These are phyloP conservation scores for Phytophthora hybrid DNA, from an alignment of 352 stramenopile genomes.

Conservation along the genomic window DNA sequence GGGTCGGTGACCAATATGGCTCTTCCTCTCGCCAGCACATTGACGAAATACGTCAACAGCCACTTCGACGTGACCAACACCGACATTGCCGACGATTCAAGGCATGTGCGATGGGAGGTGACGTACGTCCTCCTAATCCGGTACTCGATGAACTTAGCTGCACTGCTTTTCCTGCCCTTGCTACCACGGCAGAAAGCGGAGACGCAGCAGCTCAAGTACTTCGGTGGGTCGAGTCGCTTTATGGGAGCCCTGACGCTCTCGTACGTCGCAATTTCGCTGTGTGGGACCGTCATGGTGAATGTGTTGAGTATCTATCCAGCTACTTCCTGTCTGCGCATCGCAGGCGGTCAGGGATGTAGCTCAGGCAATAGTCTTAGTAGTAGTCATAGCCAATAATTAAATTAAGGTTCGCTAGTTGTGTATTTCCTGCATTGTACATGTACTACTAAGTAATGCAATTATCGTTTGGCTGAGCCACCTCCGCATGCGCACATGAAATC, in stretches of 20 bases:
- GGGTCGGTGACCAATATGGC: constrained; percentile 55
- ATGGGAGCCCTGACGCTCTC: constrained; percentile 43
- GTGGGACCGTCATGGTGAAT: constrained; percentile 42
- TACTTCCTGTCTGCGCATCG: constrained; percentile 33
- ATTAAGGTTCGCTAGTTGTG: not conserved
- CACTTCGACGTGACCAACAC: constrained; percentile 51
- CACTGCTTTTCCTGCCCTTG: constrained; percentile 43
- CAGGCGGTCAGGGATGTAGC: constrained; percentile 26
- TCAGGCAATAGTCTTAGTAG: not conserved
- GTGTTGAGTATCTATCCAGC: constrained; percentile 39
- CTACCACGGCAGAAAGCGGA: constrained; percentile 57
- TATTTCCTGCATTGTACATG: no score
- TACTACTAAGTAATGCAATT: no score
- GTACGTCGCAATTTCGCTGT: constrained; percentile 37
- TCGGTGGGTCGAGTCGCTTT: constrained; percentile 43
- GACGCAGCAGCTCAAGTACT: constrained; percentile 47
- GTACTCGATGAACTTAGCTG: constrained; percentile 43
- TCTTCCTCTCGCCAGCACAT: constrained; percentile 46
- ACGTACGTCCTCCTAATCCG: constrained; percentile 56
- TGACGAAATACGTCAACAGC: constrained; percentile 46
- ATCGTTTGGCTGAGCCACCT: no score
- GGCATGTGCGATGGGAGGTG: constrained; percentile 47
- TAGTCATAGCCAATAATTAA: constrained; percentile 2
- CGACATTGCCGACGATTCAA: constrained; percentile 48
- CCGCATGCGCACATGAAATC: no score